These are phyloP conservation scores for Neurospora discreta DNA, from an alignment of 495 filamentous ascomycete genomes.

Conservation along the genomic window DNA sequence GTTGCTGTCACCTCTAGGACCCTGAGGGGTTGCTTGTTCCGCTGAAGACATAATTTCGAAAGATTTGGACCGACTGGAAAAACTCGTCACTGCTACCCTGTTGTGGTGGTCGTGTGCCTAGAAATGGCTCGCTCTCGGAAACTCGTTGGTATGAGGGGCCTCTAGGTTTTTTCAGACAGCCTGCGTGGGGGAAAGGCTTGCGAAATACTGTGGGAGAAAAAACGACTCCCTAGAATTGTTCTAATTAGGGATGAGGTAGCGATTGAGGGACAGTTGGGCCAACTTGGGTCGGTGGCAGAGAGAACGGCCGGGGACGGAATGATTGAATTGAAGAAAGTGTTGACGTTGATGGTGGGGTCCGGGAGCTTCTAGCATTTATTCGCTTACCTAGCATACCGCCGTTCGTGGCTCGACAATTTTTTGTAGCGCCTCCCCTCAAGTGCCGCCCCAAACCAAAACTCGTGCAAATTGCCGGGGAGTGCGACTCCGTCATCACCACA, in stretches of 20 bases:
- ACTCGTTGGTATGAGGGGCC: background rate
- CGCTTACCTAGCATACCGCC: background rate
- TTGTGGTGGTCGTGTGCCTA: background rate
- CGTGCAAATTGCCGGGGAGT: background rate
- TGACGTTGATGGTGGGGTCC: slow-evolving; percentile 15
- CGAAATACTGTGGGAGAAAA: background rate
- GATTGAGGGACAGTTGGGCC: background rate
- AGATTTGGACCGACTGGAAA: background rate
- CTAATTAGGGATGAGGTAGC: background rate
- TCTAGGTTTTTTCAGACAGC: background rate
- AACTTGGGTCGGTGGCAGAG: background rate
- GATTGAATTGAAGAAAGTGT: background rate
- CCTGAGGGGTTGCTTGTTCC: slow-evolving; percentile 7
- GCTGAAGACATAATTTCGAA: slow-evolving; percentile 11
- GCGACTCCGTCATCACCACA: background rate
- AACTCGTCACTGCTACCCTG: background rate
- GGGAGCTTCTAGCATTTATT: background rate
- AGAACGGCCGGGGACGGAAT: background rate
- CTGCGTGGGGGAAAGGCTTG: background rate
- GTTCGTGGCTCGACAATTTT: background rate
- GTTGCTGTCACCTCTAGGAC: slow-evolving; percentile 22
- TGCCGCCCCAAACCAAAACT: background rate
- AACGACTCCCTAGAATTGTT: background rate
- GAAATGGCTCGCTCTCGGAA: background rate
- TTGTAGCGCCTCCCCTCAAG: background rate